Evolutionary conservation across 345 rosid species (phyloP), one percentile per base, ranked within the genome.

Genomic region (Aurinia saxatilis): DNA sequence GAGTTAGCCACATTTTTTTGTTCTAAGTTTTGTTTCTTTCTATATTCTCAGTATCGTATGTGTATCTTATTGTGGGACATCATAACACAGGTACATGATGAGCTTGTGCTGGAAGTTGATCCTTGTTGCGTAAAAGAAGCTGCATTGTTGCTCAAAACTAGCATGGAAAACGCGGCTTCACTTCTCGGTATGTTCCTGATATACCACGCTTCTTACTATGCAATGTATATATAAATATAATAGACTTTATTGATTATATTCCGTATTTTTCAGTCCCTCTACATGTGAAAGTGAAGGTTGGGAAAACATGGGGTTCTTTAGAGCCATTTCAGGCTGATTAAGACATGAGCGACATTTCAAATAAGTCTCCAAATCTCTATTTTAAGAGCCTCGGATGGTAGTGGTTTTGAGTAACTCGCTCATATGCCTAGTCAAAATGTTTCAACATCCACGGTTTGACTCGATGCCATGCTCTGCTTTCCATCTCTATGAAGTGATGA

Each of bases 281-380:
- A 75, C 91, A 55, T 58, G 91, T 85, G 75, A 90, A 93, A 75
- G 62, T 90, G 74, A 81, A 81, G 72, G 76, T 87, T 71, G 99
- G 99, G 76, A 90, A 77, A 78, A 85, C 96, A 7, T 93, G 97
- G 99, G 99, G 98, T 53, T 81, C 91, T 29, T 71, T 87, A 84
- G 79, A 85, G 81, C 78, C 90, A 53, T 79, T 77, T 41, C 75
- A 64, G 27, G 77, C 75, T 30, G 82, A 67, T 66, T 54, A 81
- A 68, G 60, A 41, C 56, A 14, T 40, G 13, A 69, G 65, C 74
- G 63, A 69, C 44, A 60, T 38, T 29, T 56, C 35, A 41, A 50
- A 0, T 1, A 65, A 45, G 55, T 34, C 42, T 57, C 23, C 0
- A 39, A 21, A 16, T 34, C 53, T 34, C 48, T 8, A 25, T 7